A percentile compares a stretch with the other conserved stretches of the same genome.
phyloP scores from a whole-genome alignment of 2,329 filamentous ascomycete species.

The Arthrobotrys conoides region DNA sequence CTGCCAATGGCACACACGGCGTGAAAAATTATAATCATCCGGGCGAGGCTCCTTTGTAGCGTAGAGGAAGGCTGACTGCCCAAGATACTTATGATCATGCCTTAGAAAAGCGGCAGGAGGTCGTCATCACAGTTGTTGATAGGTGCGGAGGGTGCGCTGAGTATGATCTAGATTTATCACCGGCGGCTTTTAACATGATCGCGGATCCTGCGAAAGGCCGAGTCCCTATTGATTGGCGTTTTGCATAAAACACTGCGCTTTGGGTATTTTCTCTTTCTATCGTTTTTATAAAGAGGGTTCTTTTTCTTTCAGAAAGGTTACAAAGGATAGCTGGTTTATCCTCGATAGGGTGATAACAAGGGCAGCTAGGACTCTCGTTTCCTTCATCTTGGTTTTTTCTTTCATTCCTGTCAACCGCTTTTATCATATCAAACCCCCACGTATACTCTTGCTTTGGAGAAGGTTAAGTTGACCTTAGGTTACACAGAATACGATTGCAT shows the following conservation, averaged over 20 bases:
- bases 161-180: constrained; percentile 64
- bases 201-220: constrained; percentile 61
- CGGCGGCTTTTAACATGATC: constrained; percentile 63
- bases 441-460: neutral
- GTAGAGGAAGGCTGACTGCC: neutral
- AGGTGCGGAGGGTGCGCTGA: constrained; percentile 63
- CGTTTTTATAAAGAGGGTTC: neutral
- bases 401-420: neutral
- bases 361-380: neutral
- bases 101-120: constrained; percentile 54
- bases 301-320: neutral
- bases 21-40: neutral
- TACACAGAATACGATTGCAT: constrained; percentile 2
- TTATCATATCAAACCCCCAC: neutral
- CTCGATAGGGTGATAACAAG: neutral
- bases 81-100: neutral
- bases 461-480: neutral
- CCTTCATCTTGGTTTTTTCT: constrained; percentile 8
- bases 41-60: constrained; percentile 25
- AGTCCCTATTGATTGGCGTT: constrained; percentile 63
- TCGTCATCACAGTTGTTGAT: constrained; percentile 64
- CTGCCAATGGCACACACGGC: neutral
- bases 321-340: neutral
- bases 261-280: constrained; percentile 22
- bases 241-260: constrained; percentile 36